Percentiles rank a stretch among this genome's conserved stretches.
Conservation (phyloP, 176 grass and related monocot species). For the Areca catechu region DNA sequence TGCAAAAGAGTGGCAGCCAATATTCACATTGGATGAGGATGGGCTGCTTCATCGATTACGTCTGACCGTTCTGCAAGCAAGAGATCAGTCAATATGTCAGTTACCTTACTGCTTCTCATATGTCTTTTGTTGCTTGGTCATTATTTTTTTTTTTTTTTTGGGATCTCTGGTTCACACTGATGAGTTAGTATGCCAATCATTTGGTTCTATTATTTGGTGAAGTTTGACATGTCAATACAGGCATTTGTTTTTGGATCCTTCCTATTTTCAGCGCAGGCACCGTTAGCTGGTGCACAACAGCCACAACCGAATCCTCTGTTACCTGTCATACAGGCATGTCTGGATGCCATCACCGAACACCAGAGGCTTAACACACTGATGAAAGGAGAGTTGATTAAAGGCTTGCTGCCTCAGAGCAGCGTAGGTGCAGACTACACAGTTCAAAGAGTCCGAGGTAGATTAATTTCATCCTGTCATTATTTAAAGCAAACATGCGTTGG, state of each 20-base stretch:
- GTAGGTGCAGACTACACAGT: constrained; percentile 87
- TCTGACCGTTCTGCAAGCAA: constrained; percentile 43
- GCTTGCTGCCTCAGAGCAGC: constrained; percentile 67
- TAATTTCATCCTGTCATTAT: neutral
- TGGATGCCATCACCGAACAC: constrained; percentile 93
- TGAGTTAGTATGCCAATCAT: too few species aligned
- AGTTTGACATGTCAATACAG: too few species aligned
- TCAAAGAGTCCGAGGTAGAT: constrained; percentile 71
- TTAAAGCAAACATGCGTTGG: too few species aligned
- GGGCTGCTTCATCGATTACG: constrained; percentile 66
- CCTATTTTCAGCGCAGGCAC: constrained; percentile 40
- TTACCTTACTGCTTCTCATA: neutral
- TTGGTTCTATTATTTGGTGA: too few species aligned
- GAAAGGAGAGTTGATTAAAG: constrained; percentile 97
- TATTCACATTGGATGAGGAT: constrained; percentile 76
- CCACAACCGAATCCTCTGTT: constrained; percentile 44
- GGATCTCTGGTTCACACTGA: too few species aligned
- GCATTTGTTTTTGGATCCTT: constrained; percentile 3
- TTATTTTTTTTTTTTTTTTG: too few species aligned
- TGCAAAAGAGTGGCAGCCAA: constrained; percentile 67
- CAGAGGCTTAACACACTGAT: constrained; percentile 86
- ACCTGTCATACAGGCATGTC: constrained; percentile 70
- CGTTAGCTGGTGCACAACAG: constrained; percentile 50
- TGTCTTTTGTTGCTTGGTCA: too few species aligned
- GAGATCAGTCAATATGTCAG: constrained; percentile 60